phyloP scores from a whole-genome alignment of 2,329 filamentous ascomycete genomes.

The Dactylellina leptospora region DNA sequence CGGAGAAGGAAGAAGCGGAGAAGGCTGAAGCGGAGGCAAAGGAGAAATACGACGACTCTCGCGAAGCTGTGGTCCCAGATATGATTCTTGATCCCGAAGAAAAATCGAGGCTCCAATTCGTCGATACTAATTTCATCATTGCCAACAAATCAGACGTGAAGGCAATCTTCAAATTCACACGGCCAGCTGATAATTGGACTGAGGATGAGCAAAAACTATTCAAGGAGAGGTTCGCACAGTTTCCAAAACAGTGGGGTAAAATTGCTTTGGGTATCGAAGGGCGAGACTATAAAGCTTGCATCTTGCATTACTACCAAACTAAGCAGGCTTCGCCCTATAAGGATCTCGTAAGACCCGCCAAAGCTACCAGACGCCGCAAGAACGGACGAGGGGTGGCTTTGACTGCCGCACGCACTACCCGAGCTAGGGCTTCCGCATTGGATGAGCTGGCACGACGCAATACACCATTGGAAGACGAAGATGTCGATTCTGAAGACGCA shows the following conservation, averaged over 20 bases:
- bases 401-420: constrained; percentile 62
- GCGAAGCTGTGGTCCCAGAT: constrained; percentile 77
- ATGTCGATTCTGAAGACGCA: constrained; percentile 60
- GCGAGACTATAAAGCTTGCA: constrained; percentile 79
- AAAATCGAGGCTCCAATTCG: constrained; percentile 67
- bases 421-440: constrained; percentile 68
- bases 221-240: constrained; percentile 77
- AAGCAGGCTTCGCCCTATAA: constrained; percentile 79
- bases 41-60: constrained; percentile 76
- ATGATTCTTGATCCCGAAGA: constrained; percentile 73
- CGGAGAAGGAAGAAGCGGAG: constrained; percentile 56
- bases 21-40: constrained; percentile 60
- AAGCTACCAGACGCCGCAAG: constrained; percentile 37
- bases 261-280: constrained; percentile 72
- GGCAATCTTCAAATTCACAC: constrained; percentile 66
- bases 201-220: constrained; percentile 75
- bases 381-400: constrained; percentile 62
- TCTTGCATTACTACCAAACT: constrained; percentile 85
- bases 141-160: constrained; percentile 61
- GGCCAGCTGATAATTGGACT: constrained; percentile 79
- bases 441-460: constrained; percentile 68
- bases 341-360: constrained; percentile 69
- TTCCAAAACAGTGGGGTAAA: constrained; percentile 82
- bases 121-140: constrained; percentile 74
- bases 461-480: constrained; percentile 58